Percentiles rank a stretch among this genome's conserved stretches.
Evolutionary conservation across 2,329 filamentous ascomycete genomes (phyloP).

Genomic region (Nannizzia gypsea): DNA sequence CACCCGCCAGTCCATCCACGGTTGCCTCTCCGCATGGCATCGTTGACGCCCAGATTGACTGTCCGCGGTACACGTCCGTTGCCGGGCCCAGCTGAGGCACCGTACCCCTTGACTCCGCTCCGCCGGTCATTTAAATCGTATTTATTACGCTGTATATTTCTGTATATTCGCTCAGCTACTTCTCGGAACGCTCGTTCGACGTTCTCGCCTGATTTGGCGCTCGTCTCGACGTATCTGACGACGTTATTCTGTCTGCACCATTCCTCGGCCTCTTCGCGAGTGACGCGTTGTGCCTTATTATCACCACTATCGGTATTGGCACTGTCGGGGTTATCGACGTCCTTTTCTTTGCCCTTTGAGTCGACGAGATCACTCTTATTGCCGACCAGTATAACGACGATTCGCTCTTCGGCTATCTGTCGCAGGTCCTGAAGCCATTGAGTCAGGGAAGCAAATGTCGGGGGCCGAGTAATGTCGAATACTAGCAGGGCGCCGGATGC

Average conservation of each 20-base stretch:
- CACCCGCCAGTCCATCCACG: conserved; percentile 28
- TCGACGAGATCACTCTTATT: conserved; percentile 81
- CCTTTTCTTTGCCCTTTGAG: conserved; percentile 17
- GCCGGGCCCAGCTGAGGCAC: conserved; percentile 27
- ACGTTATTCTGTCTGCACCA: conserved; percentile 82
- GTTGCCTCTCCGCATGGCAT: conserved; percentile 34
- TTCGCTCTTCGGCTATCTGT: conserved; percentile 89
- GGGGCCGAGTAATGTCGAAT: conserved; percentile 79
- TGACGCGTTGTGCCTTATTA: conserved; percentile 57
- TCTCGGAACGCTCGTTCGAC: conserved; percentile 89
- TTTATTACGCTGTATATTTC: conserved; percentile 88
- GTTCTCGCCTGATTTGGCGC: conserved; percentile 86
- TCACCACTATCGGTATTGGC: conserved; percentile 11
- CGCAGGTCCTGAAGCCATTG: conserved; percentile 90
- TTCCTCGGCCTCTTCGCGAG: conserved; percentile 67
- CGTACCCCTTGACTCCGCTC: conserved; percentile 69
- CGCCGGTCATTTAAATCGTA: conserved; percentile 91
- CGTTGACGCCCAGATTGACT: conserved; percentile 36
- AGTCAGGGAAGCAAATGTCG: conserved; percentile 78
- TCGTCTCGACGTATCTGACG: conserved; percentile 89
- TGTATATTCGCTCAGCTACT: conserved; percentile 88
- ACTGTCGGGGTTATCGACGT: background rate
- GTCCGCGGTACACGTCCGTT: conserved; percentile 28
- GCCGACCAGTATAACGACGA: conserved; percentile 86
- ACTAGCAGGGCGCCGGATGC: conserved; percentile 69